Evolutionary conservation across 768 basidiomycete species (phyloP), one percentile per base, ranked within the genome.

Genomic region (Trametes cubensis): DNA sequence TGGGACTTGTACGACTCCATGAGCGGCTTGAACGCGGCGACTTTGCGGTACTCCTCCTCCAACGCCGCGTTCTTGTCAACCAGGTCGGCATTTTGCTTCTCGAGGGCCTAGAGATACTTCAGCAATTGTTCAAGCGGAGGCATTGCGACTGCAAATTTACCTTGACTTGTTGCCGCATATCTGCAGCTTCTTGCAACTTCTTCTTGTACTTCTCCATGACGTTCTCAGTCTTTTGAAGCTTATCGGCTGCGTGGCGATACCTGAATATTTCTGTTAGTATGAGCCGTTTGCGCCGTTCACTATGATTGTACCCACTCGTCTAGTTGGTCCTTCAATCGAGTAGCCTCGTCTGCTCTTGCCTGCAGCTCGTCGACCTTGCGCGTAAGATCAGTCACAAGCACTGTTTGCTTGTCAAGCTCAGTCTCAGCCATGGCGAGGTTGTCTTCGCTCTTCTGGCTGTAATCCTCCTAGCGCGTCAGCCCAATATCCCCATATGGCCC

Each of bases 181-280:
- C 93, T 15, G 91, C 94, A 4, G 90, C 86, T 73, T 98, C 97
- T 69, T 98, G 96, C 1, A 98, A 82, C 76, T 98, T 99, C 82
- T 93, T 95, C 79, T 95, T 96, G 76, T 98, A 95, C 74, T 98
- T 99, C 76, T 98, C 95, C 84, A 97, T 92, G 28, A 97, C 95
- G 70, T 95, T 95, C 76, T 98, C 97, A 1, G 88, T 90, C 80
- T 98, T 98, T 69, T 92, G 89, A 45, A 95, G 79, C 66, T 87
- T 92, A 69, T 98, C 97, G 4, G 92, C 90, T 6, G 94, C 90
- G 76, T 98, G 95, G 6, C 89, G 88, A 70, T 94, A 93, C 71
- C 94, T 96, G 40, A 39, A 46, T 41, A 59, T 23, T 50, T 54
- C 53, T 20, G 34, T 55, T 17, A 49, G 23, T 4, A 11, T 20